phyloP scores from a whole-genome alignment of 78 protist genomes.

The Fonticula alba region DNA sequence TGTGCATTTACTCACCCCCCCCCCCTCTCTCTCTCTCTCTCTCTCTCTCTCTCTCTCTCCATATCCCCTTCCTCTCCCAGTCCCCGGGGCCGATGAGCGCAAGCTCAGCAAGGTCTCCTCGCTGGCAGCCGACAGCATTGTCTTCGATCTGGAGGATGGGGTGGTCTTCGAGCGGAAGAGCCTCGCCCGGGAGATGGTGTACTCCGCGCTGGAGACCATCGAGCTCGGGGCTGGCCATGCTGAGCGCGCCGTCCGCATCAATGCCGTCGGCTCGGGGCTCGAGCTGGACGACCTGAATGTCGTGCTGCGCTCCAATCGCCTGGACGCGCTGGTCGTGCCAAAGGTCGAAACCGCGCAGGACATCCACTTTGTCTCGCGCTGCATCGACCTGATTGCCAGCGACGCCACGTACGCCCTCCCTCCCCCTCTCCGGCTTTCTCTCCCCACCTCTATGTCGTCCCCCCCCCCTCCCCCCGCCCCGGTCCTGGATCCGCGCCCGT shows the following conservation, averaged over 20 bases:
- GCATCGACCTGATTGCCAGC: no score
- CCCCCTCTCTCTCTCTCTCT: background rate
- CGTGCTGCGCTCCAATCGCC: background rate
- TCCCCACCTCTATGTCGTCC: no score
- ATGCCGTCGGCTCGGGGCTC: background rate
- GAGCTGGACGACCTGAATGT: background rate
- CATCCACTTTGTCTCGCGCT: background rate
- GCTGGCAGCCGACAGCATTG: background rate
- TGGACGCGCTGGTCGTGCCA: background rate
- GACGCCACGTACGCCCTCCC: no score
- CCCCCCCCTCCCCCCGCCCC: no score
- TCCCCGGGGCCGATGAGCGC: background rate
- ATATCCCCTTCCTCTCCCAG: background rate
- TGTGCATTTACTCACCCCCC: background rate
- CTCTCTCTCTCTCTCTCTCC: background rate
- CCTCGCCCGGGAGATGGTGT: background rate
- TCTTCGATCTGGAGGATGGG: slow-evolving; percentile 5
- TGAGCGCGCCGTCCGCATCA: background rate
- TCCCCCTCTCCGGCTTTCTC: no score
- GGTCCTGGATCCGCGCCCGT: background rate
- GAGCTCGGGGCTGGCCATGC: background rate
- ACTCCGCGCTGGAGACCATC: background rate
- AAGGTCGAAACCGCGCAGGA: background rate
- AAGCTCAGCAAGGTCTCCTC: background rate
- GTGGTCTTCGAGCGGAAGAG: background rate